A percentile compares a stretch with the other conserved stretches of the same genome.
These are phyloP conservation scores for Aspergillus tanneri DNA, from an alignment of 2,329 filamentous ascomycete species.

Conservation along the genomic window DNA sequence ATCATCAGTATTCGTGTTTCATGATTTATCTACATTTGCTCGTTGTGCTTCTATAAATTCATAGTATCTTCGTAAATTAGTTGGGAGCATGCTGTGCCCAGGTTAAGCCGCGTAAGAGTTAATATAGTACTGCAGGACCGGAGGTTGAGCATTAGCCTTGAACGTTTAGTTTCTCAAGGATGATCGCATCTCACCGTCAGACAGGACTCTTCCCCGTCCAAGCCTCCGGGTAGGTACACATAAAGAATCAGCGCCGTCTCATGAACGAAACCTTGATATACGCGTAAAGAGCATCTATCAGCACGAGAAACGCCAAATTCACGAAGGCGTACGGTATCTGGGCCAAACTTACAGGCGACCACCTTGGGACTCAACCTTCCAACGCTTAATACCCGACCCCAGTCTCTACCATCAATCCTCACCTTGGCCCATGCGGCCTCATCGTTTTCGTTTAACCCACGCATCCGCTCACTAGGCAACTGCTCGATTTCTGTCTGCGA, in stretches of 20 bases:
- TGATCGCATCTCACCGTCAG: conserved; percentile 42
- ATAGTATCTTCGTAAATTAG: conserved; percentile 1
- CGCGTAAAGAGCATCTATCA: no score
- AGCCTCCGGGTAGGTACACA: conserved; percentile 46
- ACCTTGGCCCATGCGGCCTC: conserved; percentile 86
- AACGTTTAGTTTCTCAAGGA: neutral
- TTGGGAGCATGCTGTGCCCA: neutral
- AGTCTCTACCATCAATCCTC: conserved; percentile 87
- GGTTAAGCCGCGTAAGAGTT: conserved; percentile 43
- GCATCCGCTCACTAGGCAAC: conserved; percentile 79
- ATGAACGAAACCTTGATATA: conserved; percentile 42
- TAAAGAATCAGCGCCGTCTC: conserved; percentile 48
- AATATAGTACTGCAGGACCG: conserved; percentile 44
- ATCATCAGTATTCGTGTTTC: conserved; percentile 1
- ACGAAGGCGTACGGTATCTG: no score
- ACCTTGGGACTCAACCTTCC: conserved; percentile 85
- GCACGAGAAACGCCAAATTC: neutral
- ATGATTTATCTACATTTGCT: neutral
- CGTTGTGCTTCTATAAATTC: neutral
- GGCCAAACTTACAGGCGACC: conserved; percentile 81
- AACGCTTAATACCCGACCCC: conserved; percentile 91
- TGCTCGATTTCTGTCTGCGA: conserved; percentile 65
- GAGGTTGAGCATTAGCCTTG: neutral
- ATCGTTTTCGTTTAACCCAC: conserved; percentile 62
- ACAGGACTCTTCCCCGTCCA: conserved; percentile 46